Evolutionary conservation across 2,329 filamentous ascomycete genomes (phyloP).

Genomic region (Fonsecaea erecta): DNA sequence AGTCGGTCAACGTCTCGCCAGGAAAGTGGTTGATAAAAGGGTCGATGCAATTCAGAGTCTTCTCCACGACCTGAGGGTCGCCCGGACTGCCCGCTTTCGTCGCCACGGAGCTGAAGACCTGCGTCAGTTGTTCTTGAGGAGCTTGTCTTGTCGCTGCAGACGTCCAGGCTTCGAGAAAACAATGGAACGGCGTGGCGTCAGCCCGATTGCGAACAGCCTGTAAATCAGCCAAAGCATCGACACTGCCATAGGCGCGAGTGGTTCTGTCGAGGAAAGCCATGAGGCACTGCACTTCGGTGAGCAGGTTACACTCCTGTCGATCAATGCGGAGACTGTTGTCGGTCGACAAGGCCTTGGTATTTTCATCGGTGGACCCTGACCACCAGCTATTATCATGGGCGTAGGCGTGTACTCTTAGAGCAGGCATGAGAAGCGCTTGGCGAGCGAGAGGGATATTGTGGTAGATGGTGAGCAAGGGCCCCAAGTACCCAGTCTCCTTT

Average conservation of each 20-base stretch:
- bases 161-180: slow-evolving; percentile 58
- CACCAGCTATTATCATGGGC: slow-evolving; percentile 65
- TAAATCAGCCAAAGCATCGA: slow-evolving; percentile 55
- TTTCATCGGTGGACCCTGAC: slow-evolving; percentile 59
- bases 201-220: slow-evolving; percentile 46
- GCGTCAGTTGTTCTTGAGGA: slow-evolving; percentile 49
- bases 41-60: slow-evolving; percentile 47
- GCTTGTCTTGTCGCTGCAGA: slow-evolving; percentile 50
- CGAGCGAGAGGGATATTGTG: slow-evolving; percentile 64
- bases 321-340: slow-evolving; percentile 43
- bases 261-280: slow-evolving; percentile 66
- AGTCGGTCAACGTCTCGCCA: slow-evolving; percentile 57
- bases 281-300: slow-evolving; percentile 64
- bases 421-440: slow-evolving; percentile 60
- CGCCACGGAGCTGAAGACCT: slow-evolving; percentile 54
- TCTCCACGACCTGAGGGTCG: slow-evolving; percentile 39
- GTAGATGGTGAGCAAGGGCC: slow-evolving; percentile 64
- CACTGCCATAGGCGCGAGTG: slow-evolving; percentile 63
- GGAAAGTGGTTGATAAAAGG: slow-evolving; percentile 46
- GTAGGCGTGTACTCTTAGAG: slow-evolving; percentile 55
- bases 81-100: slow-evolving; percentile 42
- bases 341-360: slow-evolving; percentile 57
- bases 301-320: slow-evolving; percentile 49
- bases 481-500: slow-evolving; percentile 58
- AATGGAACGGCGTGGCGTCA: slow-evolving; percentile 41